Evolutionary conservation across 1,284 basidiomycete species (phyloP), one percentile per base, ranked within the genome.

Genomic region (Neotropicomus parvogracilis): DNA sequence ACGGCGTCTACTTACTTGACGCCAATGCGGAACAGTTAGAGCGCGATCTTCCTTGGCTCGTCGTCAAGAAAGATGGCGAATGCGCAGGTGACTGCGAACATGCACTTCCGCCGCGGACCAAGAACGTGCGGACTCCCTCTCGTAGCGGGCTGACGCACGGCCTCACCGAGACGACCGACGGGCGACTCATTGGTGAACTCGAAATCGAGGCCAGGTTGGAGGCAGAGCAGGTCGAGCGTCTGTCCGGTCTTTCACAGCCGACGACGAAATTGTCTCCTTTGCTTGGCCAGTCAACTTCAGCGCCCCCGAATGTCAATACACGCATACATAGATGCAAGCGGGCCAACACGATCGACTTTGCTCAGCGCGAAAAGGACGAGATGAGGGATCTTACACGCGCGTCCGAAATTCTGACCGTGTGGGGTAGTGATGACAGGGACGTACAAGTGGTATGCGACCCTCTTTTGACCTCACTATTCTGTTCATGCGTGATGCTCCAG

Each of bases 331-430:
- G 64, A 71, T 75, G 39, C 45, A 58, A 54, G 40, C 49, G 54
- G 13, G 59, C 58, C 1, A 84, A 83, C 64, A 85, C 81, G 14
- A 78, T 88, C 56, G 80, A 86, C 61, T 88, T 90, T 66, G 80
- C 83, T 16, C 75, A 80, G 57, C 74, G 87, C 29, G 93, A 97
- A 70, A 82, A 83, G 64, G 87, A 91, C 52, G 93, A 95, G 71
- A 95, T 95, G 88, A 76, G 86, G 21, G 84, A 88, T 59, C 73
- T 95, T 50, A 97, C 94, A 0, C 79, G 81, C 42, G 91, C 91
- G 3, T 84, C 81, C 26, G 88, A 93, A 70, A 92, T 95, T 42
- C 67, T 84, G 46, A 74, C 72, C 16, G 59, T 78, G 3, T 70
- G 68, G 53, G 42, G 41, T 3, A 44, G 10, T 28, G 57, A 53